Percentiles rank a stretch among this genome's conserved stretches.
phyloP scores from a whole-genome alignment of 1,284 basidiomycete species.

The Wallemia ichthyophaga region DNA sequence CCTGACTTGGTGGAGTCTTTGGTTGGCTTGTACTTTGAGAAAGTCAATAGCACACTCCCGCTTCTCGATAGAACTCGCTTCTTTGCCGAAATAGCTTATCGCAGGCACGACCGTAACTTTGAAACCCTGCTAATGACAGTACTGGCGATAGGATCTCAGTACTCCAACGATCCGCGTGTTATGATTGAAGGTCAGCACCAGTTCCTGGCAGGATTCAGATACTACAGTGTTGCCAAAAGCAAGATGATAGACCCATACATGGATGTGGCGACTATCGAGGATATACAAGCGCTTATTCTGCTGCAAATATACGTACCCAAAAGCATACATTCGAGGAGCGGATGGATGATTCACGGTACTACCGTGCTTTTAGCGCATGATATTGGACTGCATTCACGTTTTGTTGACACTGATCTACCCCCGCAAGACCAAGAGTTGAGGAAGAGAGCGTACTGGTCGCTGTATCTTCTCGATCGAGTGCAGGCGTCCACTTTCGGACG shows the following conservation, averaged over 20 bases:
- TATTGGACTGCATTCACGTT: background rate
- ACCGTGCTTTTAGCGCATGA: background rate
- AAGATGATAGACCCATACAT: background rate
- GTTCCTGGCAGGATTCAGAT: background rate
- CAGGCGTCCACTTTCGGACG: background rate
- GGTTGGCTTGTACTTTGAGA: background rate
- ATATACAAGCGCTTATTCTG: background rate
- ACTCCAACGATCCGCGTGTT: background rate
- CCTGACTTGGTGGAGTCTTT: background rate
- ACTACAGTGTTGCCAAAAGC: background rate
- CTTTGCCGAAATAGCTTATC: background rate
- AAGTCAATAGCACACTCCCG: background rate
- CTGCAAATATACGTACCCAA: background rate
- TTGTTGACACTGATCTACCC: background rate
- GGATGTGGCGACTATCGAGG: background rate
- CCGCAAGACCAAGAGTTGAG: background rate
- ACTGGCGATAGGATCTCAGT: background rate
- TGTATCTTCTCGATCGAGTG: background rate
- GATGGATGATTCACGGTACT: background rate
- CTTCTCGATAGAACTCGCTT: background rate
- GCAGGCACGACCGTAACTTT: background rate
- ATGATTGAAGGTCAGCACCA: background rate
- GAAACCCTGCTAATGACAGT: background rate
- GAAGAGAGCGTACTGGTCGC: background rate
- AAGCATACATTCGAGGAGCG: background rate